Evolutionary conservation across 2,329 filamentous ascomycete genomes (phyloP).

Genomic region (Microdochium paspali): DNA sequence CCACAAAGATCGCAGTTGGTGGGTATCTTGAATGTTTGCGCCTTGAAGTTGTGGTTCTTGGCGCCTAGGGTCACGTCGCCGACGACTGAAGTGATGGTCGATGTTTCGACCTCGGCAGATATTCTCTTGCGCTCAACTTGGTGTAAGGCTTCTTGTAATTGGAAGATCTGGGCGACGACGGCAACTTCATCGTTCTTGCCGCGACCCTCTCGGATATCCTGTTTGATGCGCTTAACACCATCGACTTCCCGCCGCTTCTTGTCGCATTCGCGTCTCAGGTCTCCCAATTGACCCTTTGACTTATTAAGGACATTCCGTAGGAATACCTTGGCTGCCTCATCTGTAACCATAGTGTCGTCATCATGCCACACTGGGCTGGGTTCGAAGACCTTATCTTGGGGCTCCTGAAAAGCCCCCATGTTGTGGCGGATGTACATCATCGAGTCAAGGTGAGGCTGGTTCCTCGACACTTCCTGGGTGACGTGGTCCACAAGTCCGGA

Average conservation of each 20-base stretch:
- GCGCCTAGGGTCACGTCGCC: slow-evolving; percentile 89
- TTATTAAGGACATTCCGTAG: slow-evolving; percentile 86
- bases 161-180: slow-evolving; percentile 74
- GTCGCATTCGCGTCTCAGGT: slow-evolving; percentile 74
- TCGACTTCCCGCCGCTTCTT: slow-evolving; percentile 83
- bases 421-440: slow-evolving; percentile 99
- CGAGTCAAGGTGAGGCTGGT: slow-evolving; percentile 81
- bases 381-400: slow-evolving; percentile 77
- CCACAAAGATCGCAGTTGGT: slow-evolving; percentile 97
- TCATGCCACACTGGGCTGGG: slow-evolving; percentile 97
- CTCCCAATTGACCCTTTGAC: slow-evolving; percentile 74
- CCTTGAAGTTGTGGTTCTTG: slow-evolving; percentile 94
- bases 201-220: slow-evolving; percentile 69
- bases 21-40: slow-evolving; percentile 98
- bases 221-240: slow-evolving; percentile 60
- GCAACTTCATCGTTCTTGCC: slow-evolving; percentile 86
- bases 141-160: slow-evolving; percentile 76
- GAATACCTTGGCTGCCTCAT: slow-evolving; percentile 82
- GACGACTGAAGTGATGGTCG: slow-evolving; percentile 82
- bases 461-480: slow-evolving; percentile 73
- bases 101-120: slow-evolving; percentile 85
- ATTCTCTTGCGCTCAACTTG: slow-evolving; percentile 74
- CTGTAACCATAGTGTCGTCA: slow-evolving; percentile 74
- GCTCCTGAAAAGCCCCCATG: slow-evolving; percentile 71
- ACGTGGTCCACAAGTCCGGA: slow-evolving; percentile 64